Conservation (phyloP, 805 yeast species). For the Lipomyces sp. region DNA sequence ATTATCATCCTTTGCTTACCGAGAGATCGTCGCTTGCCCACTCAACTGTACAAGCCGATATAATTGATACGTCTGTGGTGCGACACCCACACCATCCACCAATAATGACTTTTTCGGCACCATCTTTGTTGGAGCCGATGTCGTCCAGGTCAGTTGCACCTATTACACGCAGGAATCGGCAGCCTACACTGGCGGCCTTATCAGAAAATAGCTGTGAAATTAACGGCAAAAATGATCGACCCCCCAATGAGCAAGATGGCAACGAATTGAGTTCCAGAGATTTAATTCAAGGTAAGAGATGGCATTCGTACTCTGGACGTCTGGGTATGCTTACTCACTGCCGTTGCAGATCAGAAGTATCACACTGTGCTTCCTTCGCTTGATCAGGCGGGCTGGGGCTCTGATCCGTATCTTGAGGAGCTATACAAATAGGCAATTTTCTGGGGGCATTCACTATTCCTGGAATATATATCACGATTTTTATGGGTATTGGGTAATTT, state of each 20-base stretch:
- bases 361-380: too few relatives aligned
- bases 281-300: too few relatives aligned
- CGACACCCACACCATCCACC: background rate
- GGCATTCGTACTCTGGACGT: too few relatives aligned
- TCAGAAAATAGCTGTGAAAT: background rate
- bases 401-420: background rate
- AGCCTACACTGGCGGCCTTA: background rate
- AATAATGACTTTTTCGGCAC: background rate
- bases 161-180: background rate
- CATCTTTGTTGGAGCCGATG: background rate
- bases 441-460: background rate
- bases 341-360: too few relatives aligned
- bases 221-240: background rate
- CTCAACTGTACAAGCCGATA: background rate
- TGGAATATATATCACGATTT: background rate
- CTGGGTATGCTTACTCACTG: too few relatives aligned
- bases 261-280: too few relatives aligned
- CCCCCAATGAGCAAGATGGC: background rate
- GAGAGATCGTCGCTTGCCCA: background rate
- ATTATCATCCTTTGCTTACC: background rate
- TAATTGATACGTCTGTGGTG: background rate
- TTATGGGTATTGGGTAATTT: background rate
- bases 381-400: too few relatives aligned
- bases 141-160: background rate
- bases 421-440: background rate